Base-by-base conservation (phyloP, 768 basidiomycete genomes). In the Kwoniella dendrophila region DNA sequence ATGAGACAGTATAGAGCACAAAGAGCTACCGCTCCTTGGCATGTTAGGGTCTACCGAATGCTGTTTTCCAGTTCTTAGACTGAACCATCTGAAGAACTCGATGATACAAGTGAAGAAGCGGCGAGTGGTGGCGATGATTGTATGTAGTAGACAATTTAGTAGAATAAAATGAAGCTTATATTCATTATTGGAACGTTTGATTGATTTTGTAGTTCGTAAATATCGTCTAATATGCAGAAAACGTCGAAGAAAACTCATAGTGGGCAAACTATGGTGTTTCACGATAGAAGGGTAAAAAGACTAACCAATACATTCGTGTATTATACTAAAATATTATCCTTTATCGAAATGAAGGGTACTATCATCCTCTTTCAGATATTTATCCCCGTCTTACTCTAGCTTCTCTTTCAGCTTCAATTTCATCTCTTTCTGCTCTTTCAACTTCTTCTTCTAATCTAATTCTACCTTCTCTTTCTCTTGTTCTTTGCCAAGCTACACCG, bases 401-500 rank as follows among this genome's bases (percentile, higher is more conserved):
- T 12, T 57, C 64, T 36, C 45, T 29, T 55, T 69, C 69, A 3
- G 68, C 66, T 22, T 62, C 45, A 32, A 52, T 20, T 52, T 71
- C 72, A 20, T 64, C 61, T 56, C 57, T 62, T 56, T 76, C 66
- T 5, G 72, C 76, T 36, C 54, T 63, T 61, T 78, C 73, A 3
- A 78, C 78, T 59, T 80, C 79, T 29, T 78, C 78, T 38, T 77
- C 72, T 49, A 80, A 61, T 48, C 78, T 66, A 67, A 80, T 79
- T 50, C 76, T 63, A 2, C 79, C 79, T 51, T 77, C 77, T 53
- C 74, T 61, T 50, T 77, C 74, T 36, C 72, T 72, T 20, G 77
- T 79, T 33, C 73, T 54, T 51, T 73, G 62, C 75, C 75, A 79
- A 18, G 76, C 75, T 2, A 78, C 56, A 12, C 76, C 78, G 14